phyloP scores from a whole-genome alignment of 2,329 filamentous ascomycete genomes.

The Aspergillus clavatus region DNA sequence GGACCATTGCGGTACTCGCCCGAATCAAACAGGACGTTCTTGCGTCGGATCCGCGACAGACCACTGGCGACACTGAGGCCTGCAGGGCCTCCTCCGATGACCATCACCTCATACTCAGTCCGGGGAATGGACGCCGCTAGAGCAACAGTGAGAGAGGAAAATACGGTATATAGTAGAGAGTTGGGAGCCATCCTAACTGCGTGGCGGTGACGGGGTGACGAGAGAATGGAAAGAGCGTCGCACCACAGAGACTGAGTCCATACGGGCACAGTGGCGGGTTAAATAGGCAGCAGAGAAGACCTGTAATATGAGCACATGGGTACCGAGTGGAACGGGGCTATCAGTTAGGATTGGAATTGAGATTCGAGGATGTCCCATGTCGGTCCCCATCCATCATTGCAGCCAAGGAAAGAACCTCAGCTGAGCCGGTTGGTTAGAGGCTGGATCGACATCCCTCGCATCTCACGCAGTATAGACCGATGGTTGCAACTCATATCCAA shows the following conservation, averaged over 20 bases:
- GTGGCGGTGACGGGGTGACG: background rate
- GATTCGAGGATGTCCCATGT: no score
- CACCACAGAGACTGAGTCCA: background rate
- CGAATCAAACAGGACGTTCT: conserved; percentile 54
- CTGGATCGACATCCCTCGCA: background rate
- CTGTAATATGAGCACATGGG: no score
- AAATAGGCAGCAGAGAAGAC: background rate
- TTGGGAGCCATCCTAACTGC: conserved; percentile 15
- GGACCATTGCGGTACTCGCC: conserved; percentile 54
- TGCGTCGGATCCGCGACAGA: conserved; percentile 55
- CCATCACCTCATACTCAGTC: conserved; percentile 50
- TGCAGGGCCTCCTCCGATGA: conserved; percentile 56
- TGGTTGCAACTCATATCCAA: no score
- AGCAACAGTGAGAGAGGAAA: conserved; percentile 19
- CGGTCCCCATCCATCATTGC: no score
- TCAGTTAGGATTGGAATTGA: background rate
- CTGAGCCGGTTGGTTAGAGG: background rate
- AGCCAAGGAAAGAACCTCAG: background rate
- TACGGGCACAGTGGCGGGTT: background rate
- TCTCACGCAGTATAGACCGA: no score
- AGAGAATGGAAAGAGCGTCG: background rate
- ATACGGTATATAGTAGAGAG: conserved; percentile 19
- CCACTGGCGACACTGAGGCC: conserved; percentile 53
- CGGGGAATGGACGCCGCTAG: conserved; percentile 22
- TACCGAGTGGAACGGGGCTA: background rate